These are phyloP conservation scores for Anastatica hierochuntica DNA, from an alignment of 345 rosid species.

Conservation along the genomic window DNA sequence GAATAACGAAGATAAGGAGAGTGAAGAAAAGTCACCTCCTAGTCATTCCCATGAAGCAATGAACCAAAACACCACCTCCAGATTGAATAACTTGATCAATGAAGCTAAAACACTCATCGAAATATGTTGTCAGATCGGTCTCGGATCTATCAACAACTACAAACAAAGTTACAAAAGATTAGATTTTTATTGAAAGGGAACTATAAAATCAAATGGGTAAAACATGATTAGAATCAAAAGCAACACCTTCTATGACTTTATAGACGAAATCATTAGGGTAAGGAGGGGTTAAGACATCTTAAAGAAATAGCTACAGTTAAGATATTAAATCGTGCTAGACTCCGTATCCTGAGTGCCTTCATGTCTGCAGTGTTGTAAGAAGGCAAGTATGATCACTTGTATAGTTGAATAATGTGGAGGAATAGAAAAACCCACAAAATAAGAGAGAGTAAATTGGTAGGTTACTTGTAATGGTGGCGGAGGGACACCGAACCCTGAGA, in stretches of 20 bases:
- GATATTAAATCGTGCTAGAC: too few relatives aligned
- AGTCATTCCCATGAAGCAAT: slow-evolving; percentile 68
- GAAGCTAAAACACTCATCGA: slow-evolving; percentile 58
- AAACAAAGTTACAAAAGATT: slow-evolving; percentile 11
- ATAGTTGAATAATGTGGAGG: too few relatives aligned
- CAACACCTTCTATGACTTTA: slow-evolving; percentile 62
- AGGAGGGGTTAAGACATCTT: slow-evolving; percentile 38
- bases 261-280: slow-evolving; percentile 55
- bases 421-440: too few relatives aligned
- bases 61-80: slow-evolving; percentile 67
- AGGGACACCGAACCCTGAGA: too few relatives aligned
- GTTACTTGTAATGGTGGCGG: too few relatives aligned
- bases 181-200: too few relatives aligned
- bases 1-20: not conserved
- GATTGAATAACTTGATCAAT: slow-evolving; percentile 55
- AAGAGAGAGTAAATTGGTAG: too few relatives aligned
- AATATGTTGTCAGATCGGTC: slow-evolving; percentile 43
- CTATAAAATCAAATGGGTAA: too few relatives aligned
- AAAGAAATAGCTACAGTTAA: slow-evolving; percentile 62
- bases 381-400: too few relatives aligned
- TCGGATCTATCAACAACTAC: slow-evolving; percentile 55
- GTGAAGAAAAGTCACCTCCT: slow-evolving; percentile 42
- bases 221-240: too few relatives aligned
- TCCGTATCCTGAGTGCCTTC: too few relatives aligned
- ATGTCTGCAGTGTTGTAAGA: too few relatives aligned